Percentiles rank a stretch among this genome's conserved stretches.
Evolutionary conservation across 2,329 filamentous ascomycete species (phyloP).

Genomic region (Aspergillus neotritici): DNA sequence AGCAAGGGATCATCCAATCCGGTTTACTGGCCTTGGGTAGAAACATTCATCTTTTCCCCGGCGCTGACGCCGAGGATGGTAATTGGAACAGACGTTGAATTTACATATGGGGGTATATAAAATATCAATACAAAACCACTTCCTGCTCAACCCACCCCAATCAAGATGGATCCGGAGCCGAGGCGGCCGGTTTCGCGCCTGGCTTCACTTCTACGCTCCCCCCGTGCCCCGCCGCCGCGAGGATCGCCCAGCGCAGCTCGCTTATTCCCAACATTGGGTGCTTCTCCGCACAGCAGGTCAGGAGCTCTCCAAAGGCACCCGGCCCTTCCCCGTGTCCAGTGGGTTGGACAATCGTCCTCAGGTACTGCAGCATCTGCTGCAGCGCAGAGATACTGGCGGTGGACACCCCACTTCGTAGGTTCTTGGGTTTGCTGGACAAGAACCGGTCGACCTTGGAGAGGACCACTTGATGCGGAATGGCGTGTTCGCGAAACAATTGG

Average conservation of each 20-base stretch:
- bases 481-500: conserved; percentile 49
- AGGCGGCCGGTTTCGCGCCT: too few relatives aligned
- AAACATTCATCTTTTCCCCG: too few relatives aligned
- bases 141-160: too few relatives aligned
- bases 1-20: too few relatives aligned
- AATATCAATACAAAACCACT: too few relatives aligned
- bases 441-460: conserved; percentile 62
- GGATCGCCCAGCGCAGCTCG: conserved; percentile 58
- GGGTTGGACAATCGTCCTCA: conserved; percentile 42
- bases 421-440: conserved; percentile 32
- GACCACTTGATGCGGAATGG: conserved; percentile 59
- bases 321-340: conserved; percentile 36
- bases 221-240: conserved; percentile 57
- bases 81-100: too few relatives aligned
- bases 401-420: conserved; percentile 28
- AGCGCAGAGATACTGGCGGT: conserved; percentile 29
- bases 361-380: conserved; percentile 32
- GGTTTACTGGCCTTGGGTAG: too few relatives aligned
- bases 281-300: conserved; percentile 54
- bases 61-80: too few relatives aligned
- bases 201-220: conserved; percentile 24
- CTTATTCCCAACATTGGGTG: conserved; percentile 53
- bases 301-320: conserved; percentile 52
- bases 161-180: too few relatives aligned
- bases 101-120: too few relatives aligned